A percentile compares a stretch with the other conserved stretches of the same genome.
Conservation (phyloP, 768 basidiomycete genomes). For the Boletus barrowsii region DNA sequence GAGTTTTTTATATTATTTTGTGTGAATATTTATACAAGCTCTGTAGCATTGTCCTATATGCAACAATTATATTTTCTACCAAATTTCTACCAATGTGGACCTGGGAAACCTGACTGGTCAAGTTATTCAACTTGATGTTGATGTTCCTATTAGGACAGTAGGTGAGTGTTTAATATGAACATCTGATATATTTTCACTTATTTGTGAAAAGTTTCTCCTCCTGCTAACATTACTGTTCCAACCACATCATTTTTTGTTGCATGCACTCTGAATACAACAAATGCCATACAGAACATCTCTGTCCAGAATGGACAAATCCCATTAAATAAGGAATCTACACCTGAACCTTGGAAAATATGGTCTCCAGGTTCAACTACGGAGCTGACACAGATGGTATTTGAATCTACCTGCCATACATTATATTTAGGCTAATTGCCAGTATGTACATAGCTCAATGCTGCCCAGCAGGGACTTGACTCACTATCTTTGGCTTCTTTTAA, state of each 20-base stretch:
- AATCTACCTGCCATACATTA: neutral
- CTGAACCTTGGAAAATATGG: slow-evolving; percentile 4
- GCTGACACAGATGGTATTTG: neutral
- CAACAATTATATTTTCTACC: neutral
- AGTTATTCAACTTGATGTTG: neutral
- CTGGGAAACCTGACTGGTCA: neutral
- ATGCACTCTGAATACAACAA: slow-evolving; percentile 2
- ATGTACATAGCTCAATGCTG: neutral
- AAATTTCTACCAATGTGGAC: neutral
- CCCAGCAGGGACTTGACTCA: neutral
- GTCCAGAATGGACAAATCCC: neutral
- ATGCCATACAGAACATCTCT: neutral
- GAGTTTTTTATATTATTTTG: neutral
- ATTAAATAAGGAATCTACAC: neutral
- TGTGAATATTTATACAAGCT: neutral
- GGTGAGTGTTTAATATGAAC: neutral
- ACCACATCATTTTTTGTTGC: slow-evolving; percentile 1
- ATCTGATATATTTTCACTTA: neutral
- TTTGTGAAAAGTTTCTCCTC: neutral
- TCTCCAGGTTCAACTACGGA: neutral
- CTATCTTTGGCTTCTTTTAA: neutral
- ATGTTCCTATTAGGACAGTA: neutral
- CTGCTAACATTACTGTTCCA: neutral
- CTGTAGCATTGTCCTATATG: neutral
- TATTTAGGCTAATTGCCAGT: neutral